Conservation (phyloP, 768 basidiomycete species). For the Sutorius australiensis region DNA sequence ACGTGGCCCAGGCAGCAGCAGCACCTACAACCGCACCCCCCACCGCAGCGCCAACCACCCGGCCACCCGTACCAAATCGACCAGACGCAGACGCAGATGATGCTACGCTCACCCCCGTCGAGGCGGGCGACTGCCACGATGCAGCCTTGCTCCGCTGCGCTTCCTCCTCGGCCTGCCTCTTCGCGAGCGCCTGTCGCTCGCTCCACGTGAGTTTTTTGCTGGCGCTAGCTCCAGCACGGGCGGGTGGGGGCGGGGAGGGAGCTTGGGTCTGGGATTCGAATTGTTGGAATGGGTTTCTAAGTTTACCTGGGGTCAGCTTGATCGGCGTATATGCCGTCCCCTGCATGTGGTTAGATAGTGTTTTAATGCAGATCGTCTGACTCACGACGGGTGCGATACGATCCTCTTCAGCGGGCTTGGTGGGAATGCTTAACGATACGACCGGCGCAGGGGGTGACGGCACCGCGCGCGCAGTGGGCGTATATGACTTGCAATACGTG, state of each 20-base stretch:
- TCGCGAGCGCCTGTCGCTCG: conserved; percentile 87
- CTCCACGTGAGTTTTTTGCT: conserved; percentile 90
- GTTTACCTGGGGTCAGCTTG: conserved; percentile 79
- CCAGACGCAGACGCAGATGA: conserved; percentile 32
- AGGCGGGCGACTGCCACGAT: conserved; percentile 39
- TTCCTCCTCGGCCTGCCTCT: conserved; percentile 81
- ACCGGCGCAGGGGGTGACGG: conserved; percentile 36
- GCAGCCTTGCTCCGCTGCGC: conserved; percentile 60
- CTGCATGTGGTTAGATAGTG: conserved; percentile 9
- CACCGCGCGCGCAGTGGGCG: conserved; percentile 25
- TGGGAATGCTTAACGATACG: conserved; percentile 46
- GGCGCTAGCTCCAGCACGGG: conserved; percentile 5
- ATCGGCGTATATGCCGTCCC: conserved; percentile 91
- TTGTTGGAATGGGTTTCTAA: conserved; percentile 77
- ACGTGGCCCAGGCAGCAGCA: conserved; percentile 21
- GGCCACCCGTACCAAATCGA: conserved; percentile 27
- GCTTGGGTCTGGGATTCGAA: conserved; percentile 42
- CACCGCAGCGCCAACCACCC: conserved; percentile 27
- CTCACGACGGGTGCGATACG: conserved; percentile 72
- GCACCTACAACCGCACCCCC: conserved; percentile 30
- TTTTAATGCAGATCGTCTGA: not conserved
- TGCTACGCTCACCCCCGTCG: conserved; percentile 31
- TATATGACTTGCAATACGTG: conserved; percentile 14
- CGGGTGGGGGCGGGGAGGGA: conserved; percentile 24
- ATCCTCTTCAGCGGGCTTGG: conserved; percentile 75